Percentiles rank a stretch among this genome's conserved stretches.
phyloP scores from a whole-genome alignment of 2,329 filamentous ascomycete species.

The Penicillium italicum region DNA sequence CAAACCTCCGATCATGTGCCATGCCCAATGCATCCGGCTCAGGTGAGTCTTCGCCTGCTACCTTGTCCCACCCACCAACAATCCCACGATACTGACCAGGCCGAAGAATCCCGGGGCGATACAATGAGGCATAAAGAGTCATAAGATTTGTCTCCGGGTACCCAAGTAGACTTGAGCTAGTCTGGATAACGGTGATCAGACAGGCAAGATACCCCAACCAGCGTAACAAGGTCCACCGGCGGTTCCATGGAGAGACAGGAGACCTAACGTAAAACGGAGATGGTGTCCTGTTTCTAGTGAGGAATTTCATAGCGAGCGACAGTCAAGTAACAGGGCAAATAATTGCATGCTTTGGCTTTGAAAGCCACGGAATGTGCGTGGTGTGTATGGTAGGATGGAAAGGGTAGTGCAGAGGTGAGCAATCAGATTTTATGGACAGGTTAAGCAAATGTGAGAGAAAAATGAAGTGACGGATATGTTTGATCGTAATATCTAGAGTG shows the following conservation, averaged over 20 bases:
- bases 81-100: slow-evolving; percentile 20
- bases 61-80: not conserved
- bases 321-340: not conserved
- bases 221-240: slow-evolving; percentile 11
- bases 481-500: not conserved
- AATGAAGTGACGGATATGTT: not conserved
- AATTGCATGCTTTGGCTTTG: slow-evolving; percentile 1
- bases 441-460: not conserved
- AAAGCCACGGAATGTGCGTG: not conserved
- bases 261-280: slow-evolving; percentile 2
- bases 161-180: slow-evolving; percentile 4
- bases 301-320: not conserved
- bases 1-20: slow-evolving; percentile 16
- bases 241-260: not conserved
- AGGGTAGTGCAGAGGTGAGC: not conserved
- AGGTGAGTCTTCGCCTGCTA: not conserved
- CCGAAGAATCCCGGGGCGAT: slow-evolving; percentile 8
- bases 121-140: not conserved
- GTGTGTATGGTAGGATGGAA: not conserved
- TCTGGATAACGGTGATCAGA: slow-evolving; percentile 9
- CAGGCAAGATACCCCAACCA: slow-evolving; percentile 11
- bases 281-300: not conserved
- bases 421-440: not conserved
- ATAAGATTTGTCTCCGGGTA: slow-evolving; percentile 9
- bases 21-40: slow-evolving; percentile 14